Conservation (phyloP, 192 early-diverging fungal genomes). For the Umbelopsis ramanniana region DNA sequence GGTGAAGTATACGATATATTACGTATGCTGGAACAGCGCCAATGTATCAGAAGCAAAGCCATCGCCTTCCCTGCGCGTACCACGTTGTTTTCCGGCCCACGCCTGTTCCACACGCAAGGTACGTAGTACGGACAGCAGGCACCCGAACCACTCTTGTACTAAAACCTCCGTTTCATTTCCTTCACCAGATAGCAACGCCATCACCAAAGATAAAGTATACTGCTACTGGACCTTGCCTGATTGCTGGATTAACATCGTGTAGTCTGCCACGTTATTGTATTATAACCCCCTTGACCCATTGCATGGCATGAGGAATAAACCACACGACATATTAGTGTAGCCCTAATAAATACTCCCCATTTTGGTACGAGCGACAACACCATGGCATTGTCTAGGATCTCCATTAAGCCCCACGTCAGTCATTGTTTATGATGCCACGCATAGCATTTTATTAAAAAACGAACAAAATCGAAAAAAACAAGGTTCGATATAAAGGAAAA, state of each 20-base stretch:
- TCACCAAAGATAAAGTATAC: background rate
- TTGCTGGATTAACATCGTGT: conserved; percentile 8
- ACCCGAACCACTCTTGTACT: background rate
- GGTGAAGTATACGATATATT: background rate
- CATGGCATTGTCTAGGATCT: no score
- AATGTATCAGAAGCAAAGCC: conserved; percentile 2
- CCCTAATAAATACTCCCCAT: no score
- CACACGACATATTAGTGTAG: no score
- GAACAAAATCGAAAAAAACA: background rate
- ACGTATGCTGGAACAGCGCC: background rate
- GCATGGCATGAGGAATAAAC: no score
- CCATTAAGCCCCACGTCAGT: background rate
- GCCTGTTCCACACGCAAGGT: background rate
- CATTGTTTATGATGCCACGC: background rate
- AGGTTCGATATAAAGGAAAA: background rate
- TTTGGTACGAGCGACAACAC: no score
- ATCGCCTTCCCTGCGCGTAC: background rate
- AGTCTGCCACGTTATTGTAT: background rate
- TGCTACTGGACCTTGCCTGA: conserved; percentile 21
- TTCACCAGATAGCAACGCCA: background rate
- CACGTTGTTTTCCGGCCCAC: background rate
- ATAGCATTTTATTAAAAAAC: background rate
- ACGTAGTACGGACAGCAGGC: background rate
- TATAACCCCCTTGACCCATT: no score
- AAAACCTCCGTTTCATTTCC: background rate